These are phyloP conservation scores for Haplographium delicatum DNA, from an alignment of 495 filamentous ascomycete genomes.

Conservation along the genomic window DNA sequence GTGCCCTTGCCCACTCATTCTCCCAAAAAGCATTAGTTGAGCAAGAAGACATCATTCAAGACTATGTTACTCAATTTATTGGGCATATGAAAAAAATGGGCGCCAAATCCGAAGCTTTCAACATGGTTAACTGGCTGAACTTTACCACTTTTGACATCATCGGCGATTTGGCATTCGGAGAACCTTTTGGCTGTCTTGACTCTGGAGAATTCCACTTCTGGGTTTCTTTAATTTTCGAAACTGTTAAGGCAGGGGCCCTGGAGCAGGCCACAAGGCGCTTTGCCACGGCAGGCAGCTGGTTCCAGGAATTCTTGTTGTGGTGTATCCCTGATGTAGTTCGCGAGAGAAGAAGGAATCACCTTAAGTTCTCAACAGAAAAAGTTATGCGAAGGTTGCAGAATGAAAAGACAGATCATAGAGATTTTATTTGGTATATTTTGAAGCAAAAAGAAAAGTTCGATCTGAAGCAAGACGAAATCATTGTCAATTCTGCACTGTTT, in stretches of 20 bases:
- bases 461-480: slow-evolving; percentile 6
- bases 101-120: slow-evolving; percentile 11
- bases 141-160: slow-evolving; percentile 56
- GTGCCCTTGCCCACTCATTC: slow-evolving; percentile 45
- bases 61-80: slow-evolving; percentile 2
- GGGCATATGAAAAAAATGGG: neutral
- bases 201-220: slow-evolving; percentile 39
- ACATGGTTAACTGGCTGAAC: slow-evolving; percentile 45
- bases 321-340: neutral
- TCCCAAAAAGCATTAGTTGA: slow-evolving; percentile 39
- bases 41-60: slow-evolving; percentile 35
- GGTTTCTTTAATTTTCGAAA: slow-evolving; percentile 33
- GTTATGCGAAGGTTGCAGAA: slow-evolving; percentile 2
- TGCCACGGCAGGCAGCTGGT: neutral
- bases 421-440: slow-evolving; percentile 16
- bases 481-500: slow-evolving; percentile 5
- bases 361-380: slow-evolving; percentile 9
- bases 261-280: slow-evolving; percentile 7
- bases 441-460: slow-evolving; percentile 2
- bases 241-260: slow-evolving; percentile 24
- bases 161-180: slow-evolving; percentile 49
- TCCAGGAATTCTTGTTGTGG: slow-evolving; percentile 3
- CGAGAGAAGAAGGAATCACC: slow-evolving; percentile 5
- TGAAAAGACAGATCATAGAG: slow-evolving; percentile 1
- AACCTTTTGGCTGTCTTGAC: slow-evolving; percentile 45